Conservation (phyloP, 1,139 yeast species). For the Scheffersomyces titani region DNA sequence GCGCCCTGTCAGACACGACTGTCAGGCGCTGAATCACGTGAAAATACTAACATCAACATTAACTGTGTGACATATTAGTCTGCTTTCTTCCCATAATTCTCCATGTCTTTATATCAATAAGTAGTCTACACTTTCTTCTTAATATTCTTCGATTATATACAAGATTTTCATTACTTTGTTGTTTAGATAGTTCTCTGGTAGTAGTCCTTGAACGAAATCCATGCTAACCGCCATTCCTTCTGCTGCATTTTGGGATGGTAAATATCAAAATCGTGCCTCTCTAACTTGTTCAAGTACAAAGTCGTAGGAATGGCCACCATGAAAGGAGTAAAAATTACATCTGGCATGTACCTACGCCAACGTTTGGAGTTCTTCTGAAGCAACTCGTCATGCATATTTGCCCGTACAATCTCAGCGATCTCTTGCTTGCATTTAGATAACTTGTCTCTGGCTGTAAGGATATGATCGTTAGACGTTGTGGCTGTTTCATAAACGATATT, state of each 20-base stretch:
- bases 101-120: neutral
- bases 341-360: conserved; percentile 58
- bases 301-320: conserved; percentile 69
- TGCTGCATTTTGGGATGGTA: conserved; percentile 48
- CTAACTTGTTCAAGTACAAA: conserved; percentile 61
- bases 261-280: conserved; percentile 65
- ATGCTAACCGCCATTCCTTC: conserved; percentile 74
- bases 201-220: conserved; percentile 60
- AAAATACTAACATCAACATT: neutral
- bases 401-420: conserved; percentile 27
- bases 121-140: neutral
- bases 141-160: neutral
- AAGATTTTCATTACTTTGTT: neutral
- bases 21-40: neutral
- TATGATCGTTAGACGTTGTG: conserved; percentile 76
- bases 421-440: conserved; percentile 37
- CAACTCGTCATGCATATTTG: conserved; percentile 27
- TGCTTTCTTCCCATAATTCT: neutral
- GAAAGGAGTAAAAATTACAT: conserved; percentile 65
- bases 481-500: conserved; percentile 73
- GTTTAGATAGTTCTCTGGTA: conserved; percentile 38
- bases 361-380: conserved; percentile 31
- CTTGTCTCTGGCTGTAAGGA: conserved; percentile 65
- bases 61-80: too few species aligned
- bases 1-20: neutral